Base-by-base conservation (phyloP, 2,329 filamentous ascomycete species). In the Ascochyta lentis region DNA sequence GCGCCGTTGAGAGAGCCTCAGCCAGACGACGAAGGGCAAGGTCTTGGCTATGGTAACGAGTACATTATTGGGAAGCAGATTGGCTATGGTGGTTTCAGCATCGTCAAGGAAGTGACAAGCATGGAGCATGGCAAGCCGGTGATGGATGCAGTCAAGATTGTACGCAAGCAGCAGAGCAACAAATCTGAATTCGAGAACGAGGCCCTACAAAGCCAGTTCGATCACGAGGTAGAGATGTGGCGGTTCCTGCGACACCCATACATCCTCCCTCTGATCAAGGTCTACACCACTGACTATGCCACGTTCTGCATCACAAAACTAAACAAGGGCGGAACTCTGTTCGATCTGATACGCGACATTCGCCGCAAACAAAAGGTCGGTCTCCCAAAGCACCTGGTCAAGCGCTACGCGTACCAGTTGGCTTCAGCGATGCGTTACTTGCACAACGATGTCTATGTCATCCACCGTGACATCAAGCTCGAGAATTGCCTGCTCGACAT, bases 191-290 rank as follows among this genome's bases (percentile, higher is more conserved):
- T 76, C 16, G 85, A 88, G 62, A 89, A 89, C 59, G 87, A 89
- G 37, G 81, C 83, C 59, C 81, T 86, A 12, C 87, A 89, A 67
- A 84, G 85, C 10, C 84, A 88, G 60, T 87, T 89, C 57, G 87
- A 89, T 65, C 87, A 89, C 58, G 87, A 89, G 76, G 84, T 89
- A 41, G 81, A 84, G 39, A 82, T 89, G 37, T 89, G 87, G 87
- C 81, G 87, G 41, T 86, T 86, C 64, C 76, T 89, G 39, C 82
- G 82, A 51, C 86, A 89, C 65, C 80, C 80, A 1, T 82, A 89
- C 66, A 83, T 89, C 43, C 74, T 89, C 27, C 82, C 84, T 0
- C 78, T 89, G 7, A 80, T 88, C 54, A 81, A 83, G 5, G 86
- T 89, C 19, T 88, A 87, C 70, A 86, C 87, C 60, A 87, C 85